Base-by-base conservation (phyloP, 805 yeast species). In the Isabelozyma heimii region DNA sequence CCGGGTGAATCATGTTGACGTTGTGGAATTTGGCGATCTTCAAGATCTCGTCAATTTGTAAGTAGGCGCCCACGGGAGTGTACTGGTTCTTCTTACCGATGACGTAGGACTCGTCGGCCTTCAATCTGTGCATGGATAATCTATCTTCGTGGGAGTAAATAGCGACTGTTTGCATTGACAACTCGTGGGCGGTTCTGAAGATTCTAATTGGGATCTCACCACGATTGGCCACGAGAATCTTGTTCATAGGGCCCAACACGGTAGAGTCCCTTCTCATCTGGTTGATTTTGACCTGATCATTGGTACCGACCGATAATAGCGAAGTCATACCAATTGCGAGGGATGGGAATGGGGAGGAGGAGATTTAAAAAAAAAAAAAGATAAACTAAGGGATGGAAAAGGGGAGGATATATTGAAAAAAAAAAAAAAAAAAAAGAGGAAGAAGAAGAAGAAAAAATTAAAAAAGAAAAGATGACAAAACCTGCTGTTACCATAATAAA, bases 101-200 rank as follows among this genome's bases (percentile, higher is more conserved):
- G 51, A 84, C 94, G 62, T 91, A 92, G 35, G 96, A 88, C 72
- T 90, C 97, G 66, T 90, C 97, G 12, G 97, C 94, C 72, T 90
- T 94, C 65, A 92, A 77, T 62, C 97, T 80, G 74, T 94, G 98
- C 91, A 91, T 89, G 10, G 96, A 87, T 61, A 92, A 77, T 53
- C 96, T 78, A 69, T 92, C 99, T 72, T 94, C 97, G 67, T 92
- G 96, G 35, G 97, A 91, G 70, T 91, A 92, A 64, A 92, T 87
- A 42, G 98, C 99, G 40, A 94, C 97, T 0, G 99, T 91, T 63
- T 89, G 91, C 96, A 94, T 89, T 17, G 96, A 87, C 63, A 92
- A 78, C 72, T 92, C 99, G 73, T 94, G 99, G 52, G 99, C 99
- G 37, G 97, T 86, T 73, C 99, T 83, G 73, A 92, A 92, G 67